These are phyloP conservation scores for Clavariopsis aquatica DNA, from an alignment of 495 filamentous ascomycete genomes.

Conservation along the genomic window DNA sequence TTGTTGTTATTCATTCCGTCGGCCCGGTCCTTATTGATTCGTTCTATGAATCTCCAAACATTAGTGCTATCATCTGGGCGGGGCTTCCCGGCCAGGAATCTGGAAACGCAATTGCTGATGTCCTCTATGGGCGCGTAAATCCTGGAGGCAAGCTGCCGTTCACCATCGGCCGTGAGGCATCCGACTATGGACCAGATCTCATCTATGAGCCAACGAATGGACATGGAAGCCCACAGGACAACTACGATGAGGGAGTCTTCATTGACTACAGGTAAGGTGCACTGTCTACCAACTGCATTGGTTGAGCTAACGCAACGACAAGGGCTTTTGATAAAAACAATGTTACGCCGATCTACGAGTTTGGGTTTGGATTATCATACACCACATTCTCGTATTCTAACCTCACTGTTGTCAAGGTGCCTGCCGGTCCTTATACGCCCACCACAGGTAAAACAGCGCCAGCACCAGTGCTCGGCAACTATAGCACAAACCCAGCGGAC, in stretches of 20 bases:
- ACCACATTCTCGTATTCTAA: constrained; percentile 82
- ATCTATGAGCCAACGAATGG: constrained; percentile 76
- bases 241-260: constrained; percentile 84
- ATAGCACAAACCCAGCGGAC: constrained; percentile 61
- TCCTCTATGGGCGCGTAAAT: constrained; percentile 87
- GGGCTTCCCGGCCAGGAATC: constrained; percentile 91
- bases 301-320: not conserved
- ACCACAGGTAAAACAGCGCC: constrained; percentile 65
- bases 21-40: constrained; percentile 77
- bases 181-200: constrained; percentile 74
- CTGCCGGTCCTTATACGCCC: constrained; percentile 61
- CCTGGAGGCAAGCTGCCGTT: constrained; percentile 85
- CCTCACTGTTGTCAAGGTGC: constrained; percentile 60
- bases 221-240: constrained; percentile 67
- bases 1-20: constrained; percentile 86
- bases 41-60: constrained; percentile 81
- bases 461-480: constrained; percentile 71
- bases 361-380: constrained; percentile 88
- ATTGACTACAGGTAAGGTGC: constrained; percentile 80
- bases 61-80: constrained; percentile 91
- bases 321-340: constrained; percentile 77
- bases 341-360: constrained; percentile 81
- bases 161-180: constrained; percentile 74
- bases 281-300: too few species aligned
- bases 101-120: constrained; percentile 85